Conservation (phyloP, 768 basidiomycete species). For the Rhizopogon sp. region DNA sequence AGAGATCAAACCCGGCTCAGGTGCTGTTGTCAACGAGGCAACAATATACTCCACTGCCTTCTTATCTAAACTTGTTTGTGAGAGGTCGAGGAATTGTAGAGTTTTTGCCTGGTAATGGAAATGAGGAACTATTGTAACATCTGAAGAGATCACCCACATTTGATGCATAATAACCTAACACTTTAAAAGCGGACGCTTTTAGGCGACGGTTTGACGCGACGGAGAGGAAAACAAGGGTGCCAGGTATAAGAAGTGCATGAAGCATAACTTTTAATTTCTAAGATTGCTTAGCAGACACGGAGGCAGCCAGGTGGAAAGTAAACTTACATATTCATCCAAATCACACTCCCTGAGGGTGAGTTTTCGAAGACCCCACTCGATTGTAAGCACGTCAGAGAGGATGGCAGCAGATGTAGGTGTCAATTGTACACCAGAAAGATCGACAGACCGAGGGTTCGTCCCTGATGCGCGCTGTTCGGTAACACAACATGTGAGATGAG, state of each 20-base stretch:
- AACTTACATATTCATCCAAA: constrained; percentile 69
- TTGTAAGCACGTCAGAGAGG: constrained; percentile 84
- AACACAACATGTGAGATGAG: constrained; percentile 1
- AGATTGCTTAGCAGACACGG: background rate
- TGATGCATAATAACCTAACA: constrained; percentile 75
- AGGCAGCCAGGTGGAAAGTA: background rate
- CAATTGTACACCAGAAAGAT: constrained; percentile 77
- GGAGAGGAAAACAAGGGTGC: constrained; percentile 75
- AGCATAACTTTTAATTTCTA: constrained; percentile 86
- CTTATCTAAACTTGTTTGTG: constrained; percentile 81
- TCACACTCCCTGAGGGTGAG: constrained; percentile 84
- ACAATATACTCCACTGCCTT: constrained; percentile 80
- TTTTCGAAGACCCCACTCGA: constrained; percentile 91
- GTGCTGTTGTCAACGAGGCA: constrained; percentile 46
- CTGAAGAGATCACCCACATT: constrained; percentile 41
- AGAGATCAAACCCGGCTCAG: constrained; percentile 53
- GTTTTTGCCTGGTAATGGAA: constrained; percentile 51
- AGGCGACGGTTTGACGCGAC: constrained; percentile 84
- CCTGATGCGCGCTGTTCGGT: constrained; percentile 42
- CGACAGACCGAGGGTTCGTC: constrained; percentile 62
- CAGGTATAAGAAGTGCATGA: constrained; percentile 83
- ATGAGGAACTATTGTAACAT: background rate
- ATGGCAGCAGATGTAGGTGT: constrained; percentile 67
- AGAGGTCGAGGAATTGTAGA: constrained; percentile 86
- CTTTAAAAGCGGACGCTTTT: constrained; percentile 68